phyloP scores from a whole-genome alignment of 768 basidiomycete genomes.

The Psilocybe sp. region DNA sequence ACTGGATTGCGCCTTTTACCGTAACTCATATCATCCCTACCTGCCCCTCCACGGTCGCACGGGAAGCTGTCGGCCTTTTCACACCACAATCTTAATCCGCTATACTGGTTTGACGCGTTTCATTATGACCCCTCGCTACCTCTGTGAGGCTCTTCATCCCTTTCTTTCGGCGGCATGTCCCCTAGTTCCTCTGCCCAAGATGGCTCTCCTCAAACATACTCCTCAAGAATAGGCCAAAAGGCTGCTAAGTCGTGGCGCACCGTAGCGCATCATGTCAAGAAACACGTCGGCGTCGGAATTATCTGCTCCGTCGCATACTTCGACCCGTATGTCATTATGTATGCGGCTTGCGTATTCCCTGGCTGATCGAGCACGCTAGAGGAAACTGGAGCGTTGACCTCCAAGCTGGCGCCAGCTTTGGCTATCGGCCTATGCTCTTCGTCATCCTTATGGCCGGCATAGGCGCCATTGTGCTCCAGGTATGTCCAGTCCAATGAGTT shows the following conservation, averaged over 20 bases:
- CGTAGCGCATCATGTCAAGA: slow-evolving; percentile 48
- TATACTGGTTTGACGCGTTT: slow-evolving; percentile 28
- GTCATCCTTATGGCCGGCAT: slow-evolving; percentile 79
- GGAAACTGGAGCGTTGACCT: slow-evolving; percentile 84
- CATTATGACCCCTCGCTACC: slow-evolving; percentile 24
- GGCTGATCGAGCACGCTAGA: slow-evolving; percentile 21
- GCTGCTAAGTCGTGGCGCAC: slow-evolving; percentile 12
- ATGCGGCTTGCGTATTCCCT: background rate
- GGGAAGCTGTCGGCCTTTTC: slow-evolving; percentile 26
- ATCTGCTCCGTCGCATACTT: slow-evolving; percentile 87
- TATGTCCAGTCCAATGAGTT: slow-evolving; percentile 13
- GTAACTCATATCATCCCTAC: slow-evolving; percentile 9
- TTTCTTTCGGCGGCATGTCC: slow-evolving; percentile 19
- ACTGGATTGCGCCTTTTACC: slow-evolving; percentile 8
- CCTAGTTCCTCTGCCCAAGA: slow-evolving; percentile 4
- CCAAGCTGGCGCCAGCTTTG: slow-evolving; percentile 76
- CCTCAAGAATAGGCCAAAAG: slow-evolving; percentile 2
- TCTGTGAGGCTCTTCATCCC: slow-evolving; percentile 11
- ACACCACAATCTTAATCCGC: slow-evolving; percentile 26
- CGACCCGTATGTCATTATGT: slow-evolving; percentile 58
- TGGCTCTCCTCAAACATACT: slow-evolving; percentile 6
- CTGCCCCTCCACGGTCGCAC: slow-evolving; percentile 23
- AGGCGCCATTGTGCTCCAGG: slow-evolving; percentile 81
- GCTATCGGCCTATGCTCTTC: slow-evolving; percentile 79
- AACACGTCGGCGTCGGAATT: slow-evolving; percentile 76